Percentiles rank a stretch among this genome's conserved stretches.
These are phyloP conservation scores for Rhododendron ferrugineum DNA, from an alignment of 148 eudicot genomes.

Conservation along the genomic window DNA sequence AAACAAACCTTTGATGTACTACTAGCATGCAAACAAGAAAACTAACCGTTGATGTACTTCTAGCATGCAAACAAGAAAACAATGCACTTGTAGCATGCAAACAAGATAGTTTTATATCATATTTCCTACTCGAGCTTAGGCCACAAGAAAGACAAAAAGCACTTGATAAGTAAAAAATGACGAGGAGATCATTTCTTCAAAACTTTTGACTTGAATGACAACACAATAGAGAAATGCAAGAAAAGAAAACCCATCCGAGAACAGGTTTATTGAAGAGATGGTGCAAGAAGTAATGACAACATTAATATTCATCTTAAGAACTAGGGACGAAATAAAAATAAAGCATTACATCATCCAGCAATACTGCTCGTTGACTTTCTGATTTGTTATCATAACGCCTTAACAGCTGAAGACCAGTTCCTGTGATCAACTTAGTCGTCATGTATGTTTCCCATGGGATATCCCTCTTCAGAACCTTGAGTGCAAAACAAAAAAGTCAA, in stretches of 20 bases:
- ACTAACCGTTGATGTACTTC: neutral
- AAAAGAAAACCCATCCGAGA: neutral
- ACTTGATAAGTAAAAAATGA: neutral
- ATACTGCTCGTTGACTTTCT: slow-evolving; percentile 64
- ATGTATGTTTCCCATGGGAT: slow-evolving; percentile 99
- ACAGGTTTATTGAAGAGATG: neutral
- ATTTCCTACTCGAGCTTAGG: neutral
- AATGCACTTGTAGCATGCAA: neutral
- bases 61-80: neutral
- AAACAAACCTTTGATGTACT: neutral
- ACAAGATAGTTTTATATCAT: neutral
- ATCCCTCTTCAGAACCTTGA: slow-evolving; percentile 79
- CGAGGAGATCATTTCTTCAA: neutral
- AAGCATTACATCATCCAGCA: slow-evolving; percentile 77
- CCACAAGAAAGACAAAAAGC: neutral
- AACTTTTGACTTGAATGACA: neutral
- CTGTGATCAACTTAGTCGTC: slow-evolving; percentile 81
- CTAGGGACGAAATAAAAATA: neutral
- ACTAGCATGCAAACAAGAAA: neutral
- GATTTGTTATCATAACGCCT: slow-evolving; percentile 82
- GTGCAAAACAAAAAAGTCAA: slow-evolving; percentile 5
- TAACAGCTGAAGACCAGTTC: slow-evolving; percentile 86
- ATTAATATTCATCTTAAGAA: neutral
- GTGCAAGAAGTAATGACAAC: neutral
- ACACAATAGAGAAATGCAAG: neutral